Evolutionary conservation across 2,329 filamentous ascomycete genomes (phyloP).

Genomic region (Exophiala lecanii-corni): DNA sequence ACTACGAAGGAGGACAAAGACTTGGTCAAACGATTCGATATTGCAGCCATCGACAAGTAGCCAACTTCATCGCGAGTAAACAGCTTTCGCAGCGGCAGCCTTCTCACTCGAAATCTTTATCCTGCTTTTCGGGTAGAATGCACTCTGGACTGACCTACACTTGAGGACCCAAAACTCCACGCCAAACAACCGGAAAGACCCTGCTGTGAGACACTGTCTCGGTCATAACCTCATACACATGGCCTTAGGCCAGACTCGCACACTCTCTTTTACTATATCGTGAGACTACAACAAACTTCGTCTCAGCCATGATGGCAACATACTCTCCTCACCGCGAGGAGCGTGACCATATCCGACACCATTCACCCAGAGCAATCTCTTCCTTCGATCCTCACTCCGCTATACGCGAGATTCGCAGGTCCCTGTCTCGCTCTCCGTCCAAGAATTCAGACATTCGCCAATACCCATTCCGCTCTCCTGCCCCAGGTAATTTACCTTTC

Average conservation of each 20-base stretch:
- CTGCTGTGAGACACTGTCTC: background rate
- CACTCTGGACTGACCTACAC: too few relatives aligned
- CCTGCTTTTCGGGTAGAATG: too few relatives aligned
- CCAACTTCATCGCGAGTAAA: too few relatives aligned
- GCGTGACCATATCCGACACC: slow-evolving; percentile 77
- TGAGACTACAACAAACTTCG: background rate
- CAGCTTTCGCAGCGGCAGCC: too few relatives aligned
- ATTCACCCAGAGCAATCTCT: slow-evolving; percentile 78
- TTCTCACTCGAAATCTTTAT: too few relatives aligned
- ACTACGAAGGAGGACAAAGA: too few relatives aligned
- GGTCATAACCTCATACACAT: background rate
- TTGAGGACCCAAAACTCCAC: too few relatives aligned
- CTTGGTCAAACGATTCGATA: too few relatives aligned
- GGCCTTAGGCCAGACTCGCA: background rate
- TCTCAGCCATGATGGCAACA: slow-evolving; percentile 40
- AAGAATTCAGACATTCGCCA: slow-evolving; percentile 64
- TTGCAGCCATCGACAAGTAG: too few relatives aligned
- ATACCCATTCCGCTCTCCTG: slow-evolving; percentile 46
- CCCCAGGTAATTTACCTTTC: slow-evolving; percentile 46
- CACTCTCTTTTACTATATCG: background rate
- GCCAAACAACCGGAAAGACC: too few relatives aligned
- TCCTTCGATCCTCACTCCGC: slow-evolving; percentile 78
- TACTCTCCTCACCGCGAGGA: slow-evolving; percentile 47
- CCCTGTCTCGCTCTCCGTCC: slow-evolving; percentile 88
- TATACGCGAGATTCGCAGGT: slow-evolving; percentile 77